A percentile compares a stretch with the other conserved stretches of the same genome.
phyloP scores from a whole-genome alignment of 139 green algal genomes.

The Picochlorum costavermella region DNA sequence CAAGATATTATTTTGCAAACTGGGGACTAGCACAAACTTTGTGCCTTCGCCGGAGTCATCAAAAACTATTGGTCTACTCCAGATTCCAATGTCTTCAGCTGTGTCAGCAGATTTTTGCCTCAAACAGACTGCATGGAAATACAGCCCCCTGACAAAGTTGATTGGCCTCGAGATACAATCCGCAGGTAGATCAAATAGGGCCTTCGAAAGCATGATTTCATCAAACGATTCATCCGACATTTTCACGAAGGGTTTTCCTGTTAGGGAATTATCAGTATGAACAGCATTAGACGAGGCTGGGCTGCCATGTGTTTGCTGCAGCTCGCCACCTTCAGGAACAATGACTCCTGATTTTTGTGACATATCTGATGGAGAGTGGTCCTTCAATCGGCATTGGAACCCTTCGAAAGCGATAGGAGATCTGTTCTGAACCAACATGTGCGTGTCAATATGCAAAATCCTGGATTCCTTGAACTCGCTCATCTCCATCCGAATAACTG shows the following conservation, averaged over 20 bases:
- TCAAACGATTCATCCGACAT: too few species aligned
- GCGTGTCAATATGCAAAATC: conserved; percentile 52
- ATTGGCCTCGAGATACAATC: conserved; percentile 1
- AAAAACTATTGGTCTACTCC: neutral
- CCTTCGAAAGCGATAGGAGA: conserved; percentile 60
- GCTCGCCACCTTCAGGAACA: too few species aligned
- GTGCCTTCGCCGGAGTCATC: neutral
- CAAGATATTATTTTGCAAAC: neutral
- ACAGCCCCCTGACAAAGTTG: conserved; percentile 10
- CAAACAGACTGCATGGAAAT: conserved; percentile 8
- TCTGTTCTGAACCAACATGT: conserved; percentile 64
- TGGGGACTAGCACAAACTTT: neutral
- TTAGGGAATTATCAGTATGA: too few species aligned
- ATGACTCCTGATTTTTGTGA: neutral
- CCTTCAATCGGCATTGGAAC: conserved; percentile 35
- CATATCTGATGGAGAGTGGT: neutral
- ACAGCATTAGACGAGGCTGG: too few species aligned
- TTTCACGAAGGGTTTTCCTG: too few species aligned
- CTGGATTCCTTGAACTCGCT: conserved; percentile 13
- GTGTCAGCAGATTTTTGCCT: neutral
- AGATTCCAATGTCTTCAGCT: neutral
- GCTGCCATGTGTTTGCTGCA: too few species aligned
- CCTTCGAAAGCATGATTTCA: too few species aligned
- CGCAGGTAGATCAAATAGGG: too few species aligned
- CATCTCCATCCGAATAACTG: conserved; percentile 40